Evolutionary conservation across 345 rosid species (phyloP).

Genomic region (Pugionium dolabratum): DNA sequence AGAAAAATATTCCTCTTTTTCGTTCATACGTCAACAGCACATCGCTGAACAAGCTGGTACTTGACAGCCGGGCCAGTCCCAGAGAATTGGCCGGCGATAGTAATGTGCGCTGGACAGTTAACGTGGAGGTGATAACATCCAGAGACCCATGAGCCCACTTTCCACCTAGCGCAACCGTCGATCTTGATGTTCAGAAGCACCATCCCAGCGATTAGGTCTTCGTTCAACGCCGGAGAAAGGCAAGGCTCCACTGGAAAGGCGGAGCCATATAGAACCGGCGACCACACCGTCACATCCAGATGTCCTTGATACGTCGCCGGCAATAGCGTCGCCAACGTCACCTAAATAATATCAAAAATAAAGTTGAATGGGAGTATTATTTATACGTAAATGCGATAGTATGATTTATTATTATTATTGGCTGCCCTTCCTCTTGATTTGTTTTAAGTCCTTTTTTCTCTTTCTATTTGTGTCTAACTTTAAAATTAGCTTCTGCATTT

Average conservation of each 20-base stretch:
- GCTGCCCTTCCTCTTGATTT: too few relatives aligned
- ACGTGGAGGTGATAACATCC: constrained; percentile 64
- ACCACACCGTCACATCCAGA: constrained; percentile 72
- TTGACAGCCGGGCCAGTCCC: constrained; percentile 60
- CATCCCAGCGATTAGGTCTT: constrained; percentile 59
- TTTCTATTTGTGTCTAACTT: too few relatives aligned
- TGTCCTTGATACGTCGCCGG: constrained; percentile 45
- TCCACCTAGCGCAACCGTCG: constrained; percentile 85
- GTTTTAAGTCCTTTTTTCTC: too few relatives aligned
- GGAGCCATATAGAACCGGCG: constrained; percentile 65
- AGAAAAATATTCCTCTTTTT: too few relatives aligned
- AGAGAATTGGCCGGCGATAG: constrained; percentile 48
- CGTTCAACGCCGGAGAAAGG: constrained; percentile 45
- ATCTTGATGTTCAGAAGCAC: constrained; percentile 55
- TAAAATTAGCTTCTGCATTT: too few relatives aligned
- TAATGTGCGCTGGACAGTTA: constrained; percentile 59
- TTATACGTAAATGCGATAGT: too few relatives aligned
- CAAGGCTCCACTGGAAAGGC: constrained; percentile 73
- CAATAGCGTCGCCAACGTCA: constrained; percentile 34
- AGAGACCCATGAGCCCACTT: constrained; percentile 62
- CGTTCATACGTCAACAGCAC: constrained; percentile 66
- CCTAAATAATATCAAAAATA: constrained; percentile 21
- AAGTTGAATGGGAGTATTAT: too few relatives aligned
- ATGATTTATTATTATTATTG: too few relatives aligned
- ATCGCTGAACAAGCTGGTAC: constrained; percentile 58